These are phyloP conservation scores for Haplosporangium sp. DNA, from an alignment of 371 early-diverging fungal species.

Conservation along the genomic window DNA sequence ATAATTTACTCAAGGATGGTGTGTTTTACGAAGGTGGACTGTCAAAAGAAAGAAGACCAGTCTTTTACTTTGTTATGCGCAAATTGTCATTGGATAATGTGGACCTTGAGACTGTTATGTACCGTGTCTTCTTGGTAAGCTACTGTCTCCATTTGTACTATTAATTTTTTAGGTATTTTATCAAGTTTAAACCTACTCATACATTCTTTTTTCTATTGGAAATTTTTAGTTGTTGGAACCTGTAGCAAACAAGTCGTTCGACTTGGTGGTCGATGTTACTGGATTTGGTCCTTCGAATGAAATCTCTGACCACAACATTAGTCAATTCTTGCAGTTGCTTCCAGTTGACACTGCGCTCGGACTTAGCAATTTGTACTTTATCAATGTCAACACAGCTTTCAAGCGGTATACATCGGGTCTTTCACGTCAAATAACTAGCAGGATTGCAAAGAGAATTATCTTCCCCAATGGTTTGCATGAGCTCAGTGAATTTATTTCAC, in stretches of 20 bases:
- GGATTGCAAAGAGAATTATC: conserved; percentile 69
- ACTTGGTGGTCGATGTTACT: conserved; percentile 86
- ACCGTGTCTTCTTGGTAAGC: conserved; percentile 75
- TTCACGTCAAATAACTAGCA: conserved; percentile 68
- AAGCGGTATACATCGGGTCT: conserved; percentile 76
- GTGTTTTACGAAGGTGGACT: conserved; percentile 86
- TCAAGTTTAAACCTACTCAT: conserved; percentile 7
- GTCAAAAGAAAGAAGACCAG: conserved; percentile 82
- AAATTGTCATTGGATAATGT: conserved; percentile 79
- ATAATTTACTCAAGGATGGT: conserved; percentile 71
- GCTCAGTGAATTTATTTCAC: conserved; percentile 76
- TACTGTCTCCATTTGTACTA: not conserved
- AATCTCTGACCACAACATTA: conserved; percentile 81
- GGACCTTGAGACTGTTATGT: conserved; percentile 87
- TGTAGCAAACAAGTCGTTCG: conserved; percentile 71
- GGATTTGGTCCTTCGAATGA: conserved; percentile 87
- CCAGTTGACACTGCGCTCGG: conserved; percentile 71
- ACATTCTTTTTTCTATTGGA: not conserved
- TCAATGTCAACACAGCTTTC: conserved; percentile 85
- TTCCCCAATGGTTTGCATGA: conserved; percentile 78
- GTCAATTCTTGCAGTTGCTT: conserved; percentile 78
- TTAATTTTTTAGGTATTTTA: conserved; percentile 4
- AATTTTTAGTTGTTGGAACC: conserved; percentile 65
- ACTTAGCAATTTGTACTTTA: conserved; percentile 73
- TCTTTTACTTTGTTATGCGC: conserved; percentile 88